phyloP scores from a whole-genome alignment of 805 yeast genomes.

The Cyberlindnera misumaiensis region DNA sequence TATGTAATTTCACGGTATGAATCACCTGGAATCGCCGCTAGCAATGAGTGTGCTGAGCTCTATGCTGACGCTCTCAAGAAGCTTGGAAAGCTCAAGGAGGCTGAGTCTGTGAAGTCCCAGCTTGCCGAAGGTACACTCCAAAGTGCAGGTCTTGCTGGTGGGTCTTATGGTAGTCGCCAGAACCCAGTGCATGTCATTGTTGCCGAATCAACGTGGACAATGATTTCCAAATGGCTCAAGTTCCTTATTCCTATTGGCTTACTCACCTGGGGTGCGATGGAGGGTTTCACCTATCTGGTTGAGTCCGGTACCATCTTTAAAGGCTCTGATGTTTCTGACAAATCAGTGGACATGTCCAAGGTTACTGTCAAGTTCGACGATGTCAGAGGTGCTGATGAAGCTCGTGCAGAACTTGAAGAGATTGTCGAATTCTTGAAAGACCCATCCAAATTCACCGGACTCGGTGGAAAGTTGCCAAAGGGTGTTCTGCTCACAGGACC shows the following conservation, averaged over 20 bases:
- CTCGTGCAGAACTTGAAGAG: slow-evolving; percentile 94
- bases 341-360: slow-evolving; percentile 75
- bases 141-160: slow-evolving; percentile 11
- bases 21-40: slow-evolving; percentile 84
- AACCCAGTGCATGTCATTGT: slow-evolving; percentile 95
- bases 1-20: slow-evolving; percentile 92
- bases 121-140: slow-evolving; percentile 33
- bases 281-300: slow-evolving; percentile 68
- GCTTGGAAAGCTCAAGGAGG: slow-evolving; percentile 72
- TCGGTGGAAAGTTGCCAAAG: slow-evolving; percentile 96
- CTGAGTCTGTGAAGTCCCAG: slow-evolving; percentile 41
- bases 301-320: slow-evolving; percentile 82
- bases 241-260: slow-evolving; percentile 82
- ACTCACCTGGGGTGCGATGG: slow-evolving; percentile 73
- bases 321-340: slow-evolving; percentile 63
- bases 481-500: slow-evolving; percentile 97
- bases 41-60: slow-evolving; percentile 68
- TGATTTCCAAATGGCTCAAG: slow-evolving; percentile 80
- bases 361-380: slow-evolving; percentile 86
- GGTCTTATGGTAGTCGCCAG: slow-evolving; percentile 48
- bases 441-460: slow-evolving; percentile 91
- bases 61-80: slow-evolving; percentile 78
- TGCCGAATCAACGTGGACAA: slow-evolving; percentile 73
- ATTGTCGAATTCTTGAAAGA: slow-evolving; percentile 96
- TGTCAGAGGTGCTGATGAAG: slow-evolving; percentile 97